Percentiles rank a stretch among this genome's conserved stretches.
Evolutionary conservation across 306 rosid genomes (phyloP).

Genomic region (Pyrus bretschneideri): DNA sequence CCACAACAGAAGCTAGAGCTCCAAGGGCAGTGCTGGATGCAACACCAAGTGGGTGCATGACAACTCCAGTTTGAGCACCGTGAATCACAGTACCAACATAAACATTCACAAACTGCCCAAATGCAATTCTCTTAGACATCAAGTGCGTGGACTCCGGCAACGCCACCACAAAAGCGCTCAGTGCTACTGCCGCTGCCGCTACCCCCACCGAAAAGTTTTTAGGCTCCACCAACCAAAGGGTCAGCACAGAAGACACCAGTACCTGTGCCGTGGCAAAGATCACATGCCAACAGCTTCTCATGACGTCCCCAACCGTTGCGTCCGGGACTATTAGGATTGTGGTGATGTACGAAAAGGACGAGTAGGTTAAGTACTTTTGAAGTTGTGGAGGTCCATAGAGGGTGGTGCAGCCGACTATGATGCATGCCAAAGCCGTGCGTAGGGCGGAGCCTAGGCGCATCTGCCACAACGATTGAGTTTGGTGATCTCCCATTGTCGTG

Average conservation of each 20-base stretch:
- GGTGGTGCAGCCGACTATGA: slow-evolving; percentile 43
- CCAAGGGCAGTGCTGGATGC: slow-evolving; percentile 59
- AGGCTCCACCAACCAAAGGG: slow-evolving; percentile 46
- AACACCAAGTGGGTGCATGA: slow-evolving; percentile 43
- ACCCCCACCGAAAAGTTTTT: slow-evolving; percentile 7
- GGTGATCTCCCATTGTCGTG: not conserved
- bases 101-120: slow-evolving; percentile 66
- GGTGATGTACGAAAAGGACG: slow-evolving; percentile 57
- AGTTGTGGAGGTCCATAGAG: slow-evolving; percentile 42
- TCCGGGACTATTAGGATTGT: slow-evolving; percentile 52
- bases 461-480: slow-evolving; percentile 26
- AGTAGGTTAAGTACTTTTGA: slow-evolving; percentile 34
- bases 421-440: slow-evolving; percentile 60
- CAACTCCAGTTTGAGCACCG: slow-evolving; percentile 29
- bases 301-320: slow-evolving; percentile 58
- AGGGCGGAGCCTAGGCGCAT: slow-evolving; percentile 43
- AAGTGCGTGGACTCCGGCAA: slow-evolving; percentile 49
- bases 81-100: slow-evolving; percentile 48
- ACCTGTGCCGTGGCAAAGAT: slow-evolving; percentile 39
- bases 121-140: slow-evolving; percentile 60
- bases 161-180: slow-evolving; percentile 45
- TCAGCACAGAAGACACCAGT: slow-evolving; percentile 24
- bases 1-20: slow-evolving; percentile 60
- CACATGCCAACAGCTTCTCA: slow-evolving; percentile 52
- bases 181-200: slow-evolving; percentile 34